Base-by-base conservation (phyloP, 768 basidiomycete genomes). In the Boletus rubropictus region DNA sequence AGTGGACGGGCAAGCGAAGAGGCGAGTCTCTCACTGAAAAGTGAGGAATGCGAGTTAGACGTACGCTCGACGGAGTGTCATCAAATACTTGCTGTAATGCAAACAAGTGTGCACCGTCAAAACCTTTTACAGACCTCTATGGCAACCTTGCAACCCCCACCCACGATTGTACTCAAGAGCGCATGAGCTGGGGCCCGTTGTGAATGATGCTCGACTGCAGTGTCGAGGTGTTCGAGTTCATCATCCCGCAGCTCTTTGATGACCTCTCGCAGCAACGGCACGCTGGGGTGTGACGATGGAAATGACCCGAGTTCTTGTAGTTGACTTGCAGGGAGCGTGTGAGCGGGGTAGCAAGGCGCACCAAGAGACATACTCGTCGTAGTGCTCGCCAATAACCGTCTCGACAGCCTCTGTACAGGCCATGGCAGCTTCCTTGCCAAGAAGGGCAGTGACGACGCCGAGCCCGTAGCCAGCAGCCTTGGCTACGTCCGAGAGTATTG, bases 391-490 rank as follows among this genome's bases (percentile, higher is more conserved):
- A 43, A 98, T 98, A 46, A 91, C 91, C 0, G 94, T 96, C 66
- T 98, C 94, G 17, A 98, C 93, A 0, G 94, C 94, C 65, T 98
- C 94, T 0, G 94, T 98, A 59, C 94, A 97, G 6, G 94, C 94
- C 94, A 98, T 98, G 1, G 94, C 92, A 11, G 93, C 91, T 56
- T 96, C 86, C 60, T 82, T 86, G 31, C 94, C 88, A 78, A 95
- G 75, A 18, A 95, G 67, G 1, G 89, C 94, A 0, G 94, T 96
- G 0, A 72, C 77, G 5, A 84, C 84, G 5, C 94, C 94, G 7
- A 98, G 71, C 4, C 86, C 86, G 62, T 88, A 94, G 5, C 93
- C 93, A 42, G 84, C 86, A 5, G 79, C 80, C 62, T 92, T 89
- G 53, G 94, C 95, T 5, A 90, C 74, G 29, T 90, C 88, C 47